These are phyloP conservation scores for Jamesozyma piceae DNA, from an alignment of 805 yeast genomes.

Conservation along the genomic window DNA sequence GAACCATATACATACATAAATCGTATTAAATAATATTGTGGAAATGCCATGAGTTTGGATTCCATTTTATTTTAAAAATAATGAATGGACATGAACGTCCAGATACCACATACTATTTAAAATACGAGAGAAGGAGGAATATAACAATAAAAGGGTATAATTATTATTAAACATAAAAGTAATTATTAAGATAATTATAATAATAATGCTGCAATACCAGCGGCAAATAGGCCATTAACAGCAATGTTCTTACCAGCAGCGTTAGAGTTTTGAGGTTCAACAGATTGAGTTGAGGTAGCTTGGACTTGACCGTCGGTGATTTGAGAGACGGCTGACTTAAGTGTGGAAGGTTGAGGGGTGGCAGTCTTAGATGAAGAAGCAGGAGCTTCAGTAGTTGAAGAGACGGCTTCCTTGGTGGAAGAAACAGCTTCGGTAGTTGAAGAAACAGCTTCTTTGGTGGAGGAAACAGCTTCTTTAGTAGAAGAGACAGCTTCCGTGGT, in stretches of 20 bases:
- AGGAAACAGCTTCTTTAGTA: not conserved
- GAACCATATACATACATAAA: not conserved
- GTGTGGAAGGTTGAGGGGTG: not conserved
- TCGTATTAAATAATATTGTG: too few relatives aligned
- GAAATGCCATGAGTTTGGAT: too few relatives aligned
- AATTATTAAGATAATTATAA: conserved; percentile 6
- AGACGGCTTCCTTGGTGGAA: conserved; percentile 1
- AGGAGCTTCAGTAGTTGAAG: conserved; percentile 1
- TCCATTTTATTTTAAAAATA: too few relatives aligned
- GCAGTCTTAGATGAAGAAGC: not conserved
- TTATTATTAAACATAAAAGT: not conserved
- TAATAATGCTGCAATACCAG: conserved; percentile 11
- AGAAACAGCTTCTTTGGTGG: conserved; percentile 3
- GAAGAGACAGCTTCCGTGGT: conserved; percentile 4
- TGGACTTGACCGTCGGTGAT: conserved; percentile 9
- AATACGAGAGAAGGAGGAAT: too few relatives aligned
- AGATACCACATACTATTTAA: too few relatives aligned
- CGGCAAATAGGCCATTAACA: conserved; percentile 1
- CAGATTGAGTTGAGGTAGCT: conserved; percentile 5
- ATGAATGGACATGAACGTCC: too few relatives aligned
- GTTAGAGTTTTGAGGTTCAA: conserved; percentile 1
- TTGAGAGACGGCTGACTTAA: conserved; percentile 6
- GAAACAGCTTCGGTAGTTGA: conserved; percentile 2
- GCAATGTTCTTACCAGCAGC: conserved; percentile 6
- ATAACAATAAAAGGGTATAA: not conserved